phyloP scores from a whole-genome alignment of 2,329 filamentous ascomycete species.

The Colletotrichum orchidophilum region DNA sequence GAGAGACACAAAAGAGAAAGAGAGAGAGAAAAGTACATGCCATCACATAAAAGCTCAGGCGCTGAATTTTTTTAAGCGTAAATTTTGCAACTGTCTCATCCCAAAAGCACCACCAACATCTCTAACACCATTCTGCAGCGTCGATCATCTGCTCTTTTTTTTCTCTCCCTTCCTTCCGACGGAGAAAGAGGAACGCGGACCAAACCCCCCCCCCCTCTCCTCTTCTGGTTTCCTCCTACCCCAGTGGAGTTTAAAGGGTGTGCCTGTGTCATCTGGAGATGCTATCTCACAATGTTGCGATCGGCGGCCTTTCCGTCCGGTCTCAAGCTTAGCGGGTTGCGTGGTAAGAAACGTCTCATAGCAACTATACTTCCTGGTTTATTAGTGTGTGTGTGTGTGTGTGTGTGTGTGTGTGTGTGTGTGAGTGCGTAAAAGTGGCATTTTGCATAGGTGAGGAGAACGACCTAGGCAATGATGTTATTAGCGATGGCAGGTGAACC shows the following conservation, averaged over 20 bases:
- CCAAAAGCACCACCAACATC: not conserved
- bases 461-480: not conserved
- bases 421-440: no score
- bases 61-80: constrained; percentile 27
- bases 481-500: not conserved
- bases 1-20: not conserved
- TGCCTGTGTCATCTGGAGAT: constrained; percentile 14
- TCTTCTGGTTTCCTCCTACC: not conserved
- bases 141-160: constrained; percentile 13
- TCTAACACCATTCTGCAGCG: constrained; percentile 26
- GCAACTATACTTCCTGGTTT: not conserved
- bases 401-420: not conserved
- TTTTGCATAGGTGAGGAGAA: no score
- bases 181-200: not conserved
- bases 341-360: constrained; percentile 2
- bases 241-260: not conserved
- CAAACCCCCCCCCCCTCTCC: no score
- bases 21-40: not conserved
- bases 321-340: constrained; percentile 14
- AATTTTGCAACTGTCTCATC: constrained; percentile 23
- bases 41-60: not conserved
- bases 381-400: not conserved
- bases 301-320: constrained; percentile 23
- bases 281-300: constrained; percentile 13
- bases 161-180: not conserved